phyloP scores from a whole-genome alignment of 768 basidiomycete genomes.

The Phanerodontia chrysosporium region DNA sequence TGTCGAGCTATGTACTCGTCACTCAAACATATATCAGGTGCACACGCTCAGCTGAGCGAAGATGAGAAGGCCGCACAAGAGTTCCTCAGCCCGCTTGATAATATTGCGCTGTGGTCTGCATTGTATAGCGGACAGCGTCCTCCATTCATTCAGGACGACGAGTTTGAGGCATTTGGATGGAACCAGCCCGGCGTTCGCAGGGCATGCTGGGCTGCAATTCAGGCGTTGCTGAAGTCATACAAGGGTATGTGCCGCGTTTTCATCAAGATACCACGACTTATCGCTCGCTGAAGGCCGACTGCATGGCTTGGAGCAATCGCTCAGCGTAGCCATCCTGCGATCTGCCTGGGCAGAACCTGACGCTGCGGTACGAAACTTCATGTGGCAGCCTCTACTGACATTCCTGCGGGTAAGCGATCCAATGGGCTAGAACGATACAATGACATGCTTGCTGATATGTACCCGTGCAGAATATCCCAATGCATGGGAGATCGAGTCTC shows the following conservation, averaged over 20 bases:
- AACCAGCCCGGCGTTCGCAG: conserved; percentile 70
- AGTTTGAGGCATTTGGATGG: conserved; percentile 49
- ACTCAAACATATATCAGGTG: background rate
- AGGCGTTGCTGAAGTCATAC: conserved; percentile 37
- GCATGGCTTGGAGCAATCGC: conserved; percentile 34
- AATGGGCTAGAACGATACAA: too few species aligned
- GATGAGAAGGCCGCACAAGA: conserved; percentile 22
- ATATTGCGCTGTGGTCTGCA: conserved; percentile 56
- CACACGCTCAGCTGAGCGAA: background rate
- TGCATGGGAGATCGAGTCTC: background rate
- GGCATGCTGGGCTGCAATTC: conserved; percentile 60
- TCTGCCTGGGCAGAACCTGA: conserved; percentile 74
- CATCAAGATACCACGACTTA: background rate
- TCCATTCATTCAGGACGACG: conserved; percentile 32
- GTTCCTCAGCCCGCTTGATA: conserved; percentile 39
- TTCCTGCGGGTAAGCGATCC: too few species aligned
- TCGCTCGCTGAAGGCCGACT: conserved; percentile 19
- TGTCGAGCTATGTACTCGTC: background rate
- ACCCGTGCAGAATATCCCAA: conserved; percentile 47
- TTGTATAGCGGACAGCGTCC: conserved; percentile 41
- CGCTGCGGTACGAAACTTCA: conserved; percentile 53
- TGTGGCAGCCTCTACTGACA: conserved; percentile 68
- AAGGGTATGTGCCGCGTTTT: conserved; percentile 34
- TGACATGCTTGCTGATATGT: background rate
- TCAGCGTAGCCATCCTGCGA: conserved; percentile 59